Evolutionary conservation across 192 early-diverging fungal genomes (phyloP).

Genomic region (Entomortierella chlamydospora): DNA sequence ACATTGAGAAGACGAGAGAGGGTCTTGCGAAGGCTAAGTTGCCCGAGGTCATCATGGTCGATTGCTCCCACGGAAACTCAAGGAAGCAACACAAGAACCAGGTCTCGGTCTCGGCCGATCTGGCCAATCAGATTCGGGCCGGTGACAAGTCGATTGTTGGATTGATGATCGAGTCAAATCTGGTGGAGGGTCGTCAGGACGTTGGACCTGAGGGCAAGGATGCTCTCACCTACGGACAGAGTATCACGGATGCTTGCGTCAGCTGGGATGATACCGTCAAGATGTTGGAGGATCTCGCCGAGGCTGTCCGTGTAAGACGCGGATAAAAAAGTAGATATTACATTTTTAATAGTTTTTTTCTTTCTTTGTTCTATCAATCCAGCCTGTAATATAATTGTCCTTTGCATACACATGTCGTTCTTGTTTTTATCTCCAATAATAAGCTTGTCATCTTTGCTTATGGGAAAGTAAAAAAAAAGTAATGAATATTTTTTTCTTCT

Average conservation of each 20-base stretch:
- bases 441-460: no score
- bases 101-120: conserved; percentile 72
- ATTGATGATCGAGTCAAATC: conserved; percentile 95
- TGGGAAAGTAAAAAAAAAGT: no score
- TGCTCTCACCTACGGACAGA: conserved; percentile 86
- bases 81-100: conserved; percentile 92
- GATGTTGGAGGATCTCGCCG: conserved; percentile 82
- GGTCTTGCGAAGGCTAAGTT: conserved; percentile 74
- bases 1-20: conserved; percentile 67
- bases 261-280: conserved; percentile 84
- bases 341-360: not conserved
- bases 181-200: conserved; percentile 89
- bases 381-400: no score
- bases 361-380: no score
- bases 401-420: no score
- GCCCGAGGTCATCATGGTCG: conserved; percentile 87
- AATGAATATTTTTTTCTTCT: no score
- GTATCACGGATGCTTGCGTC: conserved; percentile 96
- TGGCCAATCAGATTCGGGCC: conserved; percentile 80
- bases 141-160: conserved; percentile 78
- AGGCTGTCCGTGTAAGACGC: conserved; percentile 77
- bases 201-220: conserved; percentile 74
- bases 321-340: conserved; percentile 14
- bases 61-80: conserved; percentile 95
- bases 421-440: no score